Evolutionary conservation across 768 basidiomycete species (phyloP).

Genomic region (Steccherinum ochraceum): DNA sequence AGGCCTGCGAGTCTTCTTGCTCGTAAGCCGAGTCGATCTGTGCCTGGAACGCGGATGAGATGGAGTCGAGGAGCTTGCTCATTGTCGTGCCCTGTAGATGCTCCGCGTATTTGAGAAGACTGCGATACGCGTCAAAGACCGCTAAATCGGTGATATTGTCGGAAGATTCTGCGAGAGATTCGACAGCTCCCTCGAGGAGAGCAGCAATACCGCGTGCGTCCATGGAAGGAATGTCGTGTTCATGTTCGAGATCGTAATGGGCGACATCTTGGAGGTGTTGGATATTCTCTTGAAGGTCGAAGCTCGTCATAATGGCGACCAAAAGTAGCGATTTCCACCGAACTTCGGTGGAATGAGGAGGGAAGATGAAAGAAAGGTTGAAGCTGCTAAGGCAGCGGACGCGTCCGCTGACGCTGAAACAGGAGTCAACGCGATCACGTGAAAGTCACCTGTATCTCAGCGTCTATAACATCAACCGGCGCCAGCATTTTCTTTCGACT

Average conservation of each 20-base stretch:
- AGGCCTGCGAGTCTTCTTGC: slow-evolving; percentile 56
- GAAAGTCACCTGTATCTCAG: background rate
- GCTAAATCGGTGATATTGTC: slow-evolving; percentile 62
- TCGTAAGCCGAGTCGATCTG: slow-evolving; percentile 74
- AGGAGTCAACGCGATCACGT: background rate
- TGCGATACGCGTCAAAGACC: slow-evolving; percentile 78
- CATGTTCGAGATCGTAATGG: slow-evolving; percentile 61
- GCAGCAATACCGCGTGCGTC: slow-evolving; percentile 36
- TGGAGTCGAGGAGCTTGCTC: slow-evolving; percentile 83
- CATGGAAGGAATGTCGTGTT: slow-evolving; percentile 55
- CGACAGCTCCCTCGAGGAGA: slow-evolving; percentile 71
- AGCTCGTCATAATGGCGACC: slow-evolving; percentile 29
- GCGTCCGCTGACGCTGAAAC: background rate
- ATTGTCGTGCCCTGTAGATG: slow-evolving; percentile 58
- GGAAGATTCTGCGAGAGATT: slow-evolving; percentile 69
- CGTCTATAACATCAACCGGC: too few relatives aligned
- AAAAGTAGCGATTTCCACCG: background rate
- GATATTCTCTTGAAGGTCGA: slow-evolving; percentile 78
- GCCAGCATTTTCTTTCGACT: too few relatives aligned
- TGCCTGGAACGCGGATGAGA: slow-evolving; percentile 66
- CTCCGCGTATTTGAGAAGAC: slow-evolving; percentile 71
- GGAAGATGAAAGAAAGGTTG: too few relatives aligned
- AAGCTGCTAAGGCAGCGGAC: background rate
- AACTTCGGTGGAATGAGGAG: background rate
- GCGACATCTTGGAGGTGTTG: slow-evolving; percentile 54